Base-by-base conservation (phyloP, 306 rosid genomes). In the Quercus gilva region DNA sequence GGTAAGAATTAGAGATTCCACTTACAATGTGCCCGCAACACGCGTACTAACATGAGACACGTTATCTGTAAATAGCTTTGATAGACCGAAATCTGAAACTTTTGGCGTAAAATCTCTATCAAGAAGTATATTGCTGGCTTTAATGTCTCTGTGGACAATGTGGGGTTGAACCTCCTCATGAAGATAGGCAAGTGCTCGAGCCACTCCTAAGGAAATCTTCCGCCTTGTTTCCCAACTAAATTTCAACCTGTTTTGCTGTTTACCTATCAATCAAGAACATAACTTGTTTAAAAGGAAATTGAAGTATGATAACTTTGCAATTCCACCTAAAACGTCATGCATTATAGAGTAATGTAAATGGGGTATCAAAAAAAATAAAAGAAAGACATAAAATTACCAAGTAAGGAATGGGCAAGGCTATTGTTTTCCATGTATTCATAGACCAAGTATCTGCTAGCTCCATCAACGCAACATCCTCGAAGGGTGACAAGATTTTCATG, bases 11-110 rank as follows among this genome's bases (percentile, higher is more conserved):
- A 57, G 23, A 33, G 65, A 43, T 29, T 49, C 55, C 59, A 88
- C 98, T 90, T 76, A 95, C 99, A 95, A 74, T 91, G 99, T 95
- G 73, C 99, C 99, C 0, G 98, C 99, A 78, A 95, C 99, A 69
- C 86, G 89, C 43, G 98, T 95, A 76, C 98, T 91, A 33, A 95
- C 77, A 84, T 93, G 81, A 73, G 99, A 89, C n/a, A 29, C 35
- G 74, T 89, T 87, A 8, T 93, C 97, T 85, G 80, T 82, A 2
- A 90, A 60, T 58, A 95, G 58, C 84, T 88, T 95, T 0, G 99
- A 90, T 59, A 95, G 84, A 29, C 99, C 99, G 15, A 95, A 93
- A 79, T 95, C 99, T 0, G 98, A 80, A 80, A 95, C 82, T 79
- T 90, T 93, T 1, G 99, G 93, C 4, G 25, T 86, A 31, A 93